Evolutionary conservation across 1,284 basidiomycete genomes (phyloP).

Genomic region (Pyrrhoderma lamaoense): DNA sequence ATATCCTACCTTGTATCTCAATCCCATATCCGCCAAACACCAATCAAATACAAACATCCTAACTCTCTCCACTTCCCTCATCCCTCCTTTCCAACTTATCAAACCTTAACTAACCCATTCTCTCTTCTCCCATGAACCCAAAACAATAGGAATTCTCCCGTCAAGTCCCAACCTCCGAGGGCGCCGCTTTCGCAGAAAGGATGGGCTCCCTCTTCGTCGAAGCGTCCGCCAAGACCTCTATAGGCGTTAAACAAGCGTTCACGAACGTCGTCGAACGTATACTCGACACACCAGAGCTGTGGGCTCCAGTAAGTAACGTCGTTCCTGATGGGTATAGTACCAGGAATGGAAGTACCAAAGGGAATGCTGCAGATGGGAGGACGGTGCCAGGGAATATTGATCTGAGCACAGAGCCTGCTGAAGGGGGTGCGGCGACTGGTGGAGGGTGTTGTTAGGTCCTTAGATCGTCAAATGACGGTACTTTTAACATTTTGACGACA

Average conservation of each 20-base stretch:
- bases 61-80: too few species aligned
- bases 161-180: constrained; percentile 79
- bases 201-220: constrained; percentile 86
- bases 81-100: too few species aligned
- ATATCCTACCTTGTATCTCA: background rate
- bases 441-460: constrained; percentile 6
- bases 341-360: background rate
- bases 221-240: constrained; percentile 80
- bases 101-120: too few species aligned
- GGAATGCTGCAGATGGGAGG: too few species aligned
- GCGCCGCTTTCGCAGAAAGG: constrained; percentile 69
- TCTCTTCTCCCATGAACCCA: too few species aligned
- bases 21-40: too few species aligned
- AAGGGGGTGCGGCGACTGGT: background rate
- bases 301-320: constrained; percentile 34
- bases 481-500: background rate
- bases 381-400: constrained; percentile 11
- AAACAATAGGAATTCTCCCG: constrained; percentile 90
- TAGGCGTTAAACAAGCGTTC: constrained; percentile 77
- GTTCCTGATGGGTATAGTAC: constrained; percentile 10
- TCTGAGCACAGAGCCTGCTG: background rate
- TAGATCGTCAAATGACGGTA: background rate
- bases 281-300: constrained; percentile 62
- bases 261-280: constrained; percentile 71
- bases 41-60: too few species aligned